Base-by-base conservation (phyloP, 169 alveolate species). In the Perkinsus chesapeaki region DNA sequence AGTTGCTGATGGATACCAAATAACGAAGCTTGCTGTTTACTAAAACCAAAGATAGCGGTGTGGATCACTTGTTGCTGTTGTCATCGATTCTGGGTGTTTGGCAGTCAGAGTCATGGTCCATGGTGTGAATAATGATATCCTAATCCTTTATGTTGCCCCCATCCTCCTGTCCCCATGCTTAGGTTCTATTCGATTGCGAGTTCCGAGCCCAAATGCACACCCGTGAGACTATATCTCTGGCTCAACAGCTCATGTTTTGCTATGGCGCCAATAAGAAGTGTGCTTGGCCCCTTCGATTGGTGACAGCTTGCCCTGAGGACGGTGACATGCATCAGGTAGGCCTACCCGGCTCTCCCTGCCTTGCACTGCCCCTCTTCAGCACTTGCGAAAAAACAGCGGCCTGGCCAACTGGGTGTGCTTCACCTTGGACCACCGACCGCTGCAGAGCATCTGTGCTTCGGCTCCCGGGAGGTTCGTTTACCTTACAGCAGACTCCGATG, bases 401-500 rank as follows among this genome's bases (percentile, higher is more conserved):
- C 82, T 60, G 7, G 12, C 82, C 82, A 7, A 60, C 36, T 60
- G 82, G 82, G 27, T 34, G 3, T 60, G 82, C 82, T 60, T 60
- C 82, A 60, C 82, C 37, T 5, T 60, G 82, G 82, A 60, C 82
- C 82, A 60, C 27, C 82, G 82, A 20, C 82, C 82, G 12, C 82
- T 60, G 31, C 3, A 34, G 12, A 60, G 37, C 82, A 60, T 60
- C 12, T 60, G 82, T 60, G 82, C 82, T 34, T 27, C 12, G 36
- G 36, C 12, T 12, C 82, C 12, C 7, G 37, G 27, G 82, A 27
- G 27, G 82, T 23, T 91, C 39, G 94, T 93, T 5, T 95, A 95
- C 47, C 47, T 95, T 39, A 48, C 96, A 0, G 96, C 96, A 48
- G 96, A 95, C 92, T 94, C 96, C 39, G 95, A 95, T n/a, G 91